These are phyloP conservation scores for Petunia secreta DNA, from an alignment of 257 asterid genomes.

Conservation along the genomic window DNA sequence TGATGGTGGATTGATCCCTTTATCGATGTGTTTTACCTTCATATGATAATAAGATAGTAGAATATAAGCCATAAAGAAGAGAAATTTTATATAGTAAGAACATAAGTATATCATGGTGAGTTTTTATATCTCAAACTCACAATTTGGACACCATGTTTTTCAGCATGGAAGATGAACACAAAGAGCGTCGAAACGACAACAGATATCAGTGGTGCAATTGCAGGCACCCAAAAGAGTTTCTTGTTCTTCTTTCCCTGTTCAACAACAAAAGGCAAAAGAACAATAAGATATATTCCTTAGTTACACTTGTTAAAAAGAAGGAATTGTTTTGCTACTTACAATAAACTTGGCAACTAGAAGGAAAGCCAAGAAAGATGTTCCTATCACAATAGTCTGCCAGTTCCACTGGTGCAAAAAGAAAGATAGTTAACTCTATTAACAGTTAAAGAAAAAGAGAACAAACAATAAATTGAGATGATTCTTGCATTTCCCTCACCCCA, in stretches of 20 bases:
- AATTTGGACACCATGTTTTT: conserved; percentile 63
- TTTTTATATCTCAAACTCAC: conserved; percentile 39
- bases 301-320: background rate
- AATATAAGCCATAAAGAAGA: background rate
- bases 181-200: conserved; percentile 65
- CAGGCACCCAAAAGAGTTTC: conserved; percentile 73
- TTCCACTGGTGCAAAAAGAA: conserved; percentile 62
- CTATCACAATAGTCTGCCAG: conserved; percentile 72
- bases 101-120: background rate
- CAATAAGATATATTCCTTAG: background rate
- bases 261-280: conserved; percentile 8
- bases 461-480: background rate
- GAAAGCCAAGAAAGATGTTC: conserved; percentile 59
- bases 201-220: conserved; percentile 75
- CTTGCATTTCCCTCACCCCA: conserved; percentile 47
- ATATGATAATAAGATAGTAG: background rate
- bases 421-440: background rate
- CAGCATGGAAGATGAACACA: conserved; percentile 70
- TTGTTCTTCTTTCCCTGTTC: conserved; percentile 64
- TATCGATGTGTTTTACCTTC: conserved; percentile 56
- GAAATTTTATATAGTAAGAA: background rate
- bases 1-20: conserved; percentile 70
- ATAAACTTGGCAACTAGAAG: conserved; percentile 59
- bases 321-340: conserved; percentile 45
- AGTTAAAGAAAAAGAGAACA: background rate